Evolutionary conservation across 2,329 filamentous ascomycete genomes (phyloP).

Genomic region (Samsoniella hepiali): DNA sequence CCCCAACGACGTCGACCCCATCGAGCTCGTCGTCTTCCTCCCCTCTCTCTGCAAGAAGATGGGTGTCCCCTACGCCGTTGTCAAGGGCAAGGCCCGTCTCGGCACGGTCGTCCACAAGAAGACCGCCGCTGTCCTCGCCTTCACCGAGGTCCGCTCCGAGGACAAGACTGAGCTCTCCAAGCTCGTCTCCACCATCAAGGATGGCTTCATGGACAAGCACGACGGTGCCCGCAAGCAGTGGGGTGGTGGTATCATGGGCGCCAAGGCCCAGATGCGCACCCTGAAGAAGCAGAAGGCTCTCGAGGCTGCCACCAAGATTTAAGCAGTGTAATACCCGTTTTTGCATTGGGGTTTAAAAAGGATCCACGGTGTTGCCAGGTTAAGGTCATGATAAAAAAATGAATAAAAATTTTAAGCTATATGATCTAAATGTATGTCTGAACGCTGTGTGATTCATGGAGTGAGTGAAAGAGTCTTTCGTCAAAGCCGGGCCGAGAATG

Average conservation of each 20-base stretch:
- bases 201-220: conserved; percentile 94
- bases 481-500: no score
- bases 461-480: not conserved
- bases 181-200: conserved; percentile 94
- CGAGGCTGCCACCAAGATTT: conserved; percentile 97
- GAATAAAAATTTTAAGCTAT: conserved; percentile 37
- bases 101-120: conserved; percentile 99
- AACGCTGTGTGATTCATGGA: not conserved
- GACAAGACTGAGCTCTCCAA: conserved; percentile 98
- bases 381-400: conserved; percentile 40
- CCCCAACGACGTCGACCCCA: conserved; percentile 98
- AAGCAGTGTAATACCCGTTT: conserved; percentile 46
- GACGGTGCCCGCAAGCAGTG: conserved; percentile 89
- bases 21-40: conserved; percentile 98
- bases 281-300: conserved; percentile 92
- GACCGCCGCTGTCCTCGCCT: conserved; percentile 92
- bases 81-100: conserved; percentile 99
- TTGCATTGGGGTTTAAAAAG: conserved; percentile 36
- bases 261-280: conserved; percentile 78
- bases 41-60: conserved; percentile 99
- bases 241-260: conserved; percentile 99
- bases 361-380: conserved; percentile 40
- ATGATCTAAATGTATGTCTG: not conserved
- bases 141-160: conserved; percentile 96
- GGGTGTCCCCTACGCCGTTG: conserved; percentile 97